Evolutionary conservation across 176 grass and related monocot genomes (phyloP).

Genomic region (Zoysia pacifica): DNA sequence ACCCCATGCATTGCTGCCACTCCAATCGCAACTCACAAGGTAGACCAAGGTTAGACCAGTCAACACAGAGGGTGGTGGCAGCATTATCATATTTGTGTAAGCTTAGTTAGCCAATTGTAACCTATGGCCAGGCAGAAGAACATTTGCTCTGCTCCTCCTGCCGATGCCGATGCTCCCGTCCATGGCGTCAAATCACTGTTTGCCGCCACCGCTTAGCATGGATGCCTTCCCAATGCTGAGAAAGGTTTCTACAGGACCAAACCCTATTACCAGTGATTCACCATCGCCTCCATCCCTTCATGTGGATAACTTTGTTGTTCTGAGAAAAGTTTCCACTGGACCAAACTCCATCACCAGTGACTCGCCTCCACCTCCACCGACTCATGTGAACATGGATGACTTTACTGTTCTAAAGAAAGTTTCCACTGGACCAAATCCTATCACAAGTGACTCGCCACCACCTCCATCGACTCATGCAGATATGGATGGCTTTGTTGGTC

Average conservation of each 20-base stretch:
- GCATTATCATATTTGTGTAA: not conserved
- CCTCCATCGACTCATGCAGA: not conserved
- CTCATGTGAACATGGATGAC: not conserved
- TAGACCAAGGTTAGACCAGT: too few relatives aligned
- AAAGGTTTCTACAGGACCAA: not conserved
- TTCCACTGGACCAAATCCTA: not conserved
- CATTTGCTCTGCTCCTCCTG: not conserved
- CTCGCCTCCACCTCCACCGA: not conserved
- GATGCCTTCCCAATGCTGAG: not conserved
- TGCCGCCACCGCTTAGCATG: not conserved
- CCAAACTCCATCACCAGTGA: not conserved
- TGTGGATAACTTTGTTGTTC: too few relatives aligned
- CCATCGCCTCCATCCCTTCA: not conserved
- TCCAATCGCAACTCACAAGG: not conserved
- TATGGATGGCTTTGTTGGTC: too few relatives aligned
- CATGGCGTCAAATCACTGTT: not conserved
- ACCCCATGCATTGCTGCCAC: not conserved
- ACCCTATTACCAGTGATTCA: not conserved
- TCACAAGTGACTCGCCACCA: not conserved
- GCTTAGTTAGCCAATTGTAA: not conserved
- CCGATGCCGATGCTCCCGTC: not conserved
- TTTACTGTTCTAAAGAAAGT: not conserved
- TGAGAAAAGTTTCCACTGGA: conserved; percentile 11
- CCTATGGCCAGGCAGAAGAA: not conserved
- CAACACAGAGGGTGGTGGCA: not conserved